These are phyloP conservation scores for Penicillium cinerascens DNA, from an alignment of 495 filamentous ascomycete species.

Conservation along the genomic window DNA sequence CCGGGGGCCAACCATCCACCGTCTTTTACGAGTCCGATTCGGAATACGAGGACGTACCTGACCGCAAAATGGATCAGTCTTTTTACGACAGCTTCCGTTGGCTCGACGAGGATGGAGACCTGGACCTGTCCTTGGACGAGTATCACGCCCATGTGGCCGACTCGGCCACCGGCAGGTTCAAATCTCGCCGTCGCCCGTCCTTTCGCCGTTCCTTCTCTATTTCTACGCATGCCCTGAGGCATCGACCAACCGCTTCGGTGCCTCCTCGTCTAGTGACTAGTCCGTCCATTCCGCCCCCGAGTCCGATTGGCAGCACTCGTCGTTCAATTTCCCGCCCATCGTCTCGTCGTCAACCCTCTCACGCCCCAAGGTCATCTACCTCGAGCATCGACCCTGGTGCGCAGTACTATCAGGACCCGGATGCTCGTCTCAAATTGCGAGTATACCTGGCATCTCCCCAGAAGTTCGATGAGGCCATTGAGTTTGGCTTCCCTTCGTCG, in stretches of 20 bases:
- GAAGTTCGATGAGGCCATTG: conserved; percentile 92
- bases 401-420: conserved; percentile 85
- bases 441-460: conserved; percentile 88
- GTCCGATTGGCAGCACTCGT: conserved; percentile 20
- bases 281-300: conserved; percentile 12
- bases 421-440: conserved; percentile 80
- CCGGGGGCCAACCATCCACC: conserved; percentile 21
- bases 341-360: conserved; percentile 22
- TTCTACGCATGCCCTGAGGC: conserved; percentile 16
- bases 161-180: conserved; percentile 20
- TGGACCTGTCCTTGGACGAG: conserved; percentile 64
- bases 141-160: conserved; percentile 46
- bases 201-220: conserved; percentile 51
- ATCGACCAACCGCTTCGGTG: conserved; percentile 11
- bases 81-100: conserved; percentile 72
- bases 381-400: conserved; percentile 67
- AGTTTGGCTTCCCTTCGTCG: conserved; percentile 82
- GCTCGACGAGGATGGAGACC: conserved; percentile 73
- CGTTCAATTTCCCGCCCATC: conserved; percentile 39
- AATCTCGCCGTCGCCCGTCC: conserved; percentile 31
- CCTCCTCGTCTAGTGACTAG: conserved; percentile 21
- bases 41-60: conserved; percentile 19
- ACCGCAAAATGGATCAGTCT: conserved; percentile 45
- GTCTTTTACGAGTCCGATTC: conserved; percentile 34
- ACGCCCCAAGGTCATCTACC: conserved; percentile 40